Conservation (phyloP, 345 rosid species). For the Citrus australasica region DNA sequence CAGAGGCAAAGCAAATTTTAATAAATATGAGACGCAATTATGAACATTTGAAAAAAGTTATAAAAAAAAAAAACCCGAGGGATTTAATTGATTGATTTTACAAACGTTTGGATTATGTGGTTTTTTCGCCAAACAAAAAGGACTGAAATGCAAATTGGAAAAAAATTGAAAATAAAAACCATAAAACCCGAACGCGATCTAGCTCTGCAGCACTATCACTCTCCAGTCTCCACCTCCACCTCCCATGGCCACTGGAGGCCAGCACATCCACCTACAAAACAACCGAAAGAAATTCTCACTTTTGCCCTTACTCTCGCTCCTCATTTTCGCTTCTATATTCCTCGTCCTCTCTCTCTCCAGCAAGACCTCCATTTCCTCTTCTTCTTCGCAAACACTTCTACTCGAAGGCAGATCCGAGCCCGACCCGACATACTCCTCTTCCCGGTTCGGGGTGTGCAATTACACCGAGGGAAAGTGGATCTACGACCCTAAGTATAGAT, state of each 20-base stretch:
- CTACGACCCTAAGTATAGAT: slow-evolving; percentile 42
- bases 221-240: too few relatives aligned
- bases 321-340: slow-evolving; percentile 61
- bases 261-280: neutral
- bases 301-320: slow-evolving; percentile 55
- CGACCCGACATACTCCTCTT: neutral
- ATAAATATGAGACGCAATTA: too few relatives aligned
- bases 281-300: slow-evolving; percentile 38
- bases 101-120: too few relatives aligned
- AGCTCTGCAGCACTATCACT: neutral
- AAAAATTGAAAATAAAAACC: too few relatives aligned
- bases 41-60: too few relatives aligned
- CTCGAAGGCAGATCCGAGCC: slow-evolving; percentile 6
- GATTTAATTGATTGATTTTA: too few relatives aligned
- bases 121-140: neutral
- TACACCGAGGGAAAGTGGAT: slow-evolving; percentile 77
- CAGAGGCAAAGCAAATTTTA: too few relatives aligned
- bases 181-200: neutral
- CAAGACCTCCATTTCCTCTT: slow-evolving; percentile 41
- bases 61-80: too few relatives aligned
- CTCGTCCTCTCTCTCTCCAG: slow-evolving; percentile 46
- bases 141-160: neutral
- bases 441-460: slow-evolving; percentile 37
- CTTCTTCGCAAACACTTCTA: slow-evolving; percentile 26
- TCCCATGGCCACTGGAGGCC: neutral